Percentiles rank a stretch among this genome's conserved stretches.
Evolutionary conservation across 1,284 basidiomycete species (phyloP).

Genomic region (Thelephora terrestris): DNA sequence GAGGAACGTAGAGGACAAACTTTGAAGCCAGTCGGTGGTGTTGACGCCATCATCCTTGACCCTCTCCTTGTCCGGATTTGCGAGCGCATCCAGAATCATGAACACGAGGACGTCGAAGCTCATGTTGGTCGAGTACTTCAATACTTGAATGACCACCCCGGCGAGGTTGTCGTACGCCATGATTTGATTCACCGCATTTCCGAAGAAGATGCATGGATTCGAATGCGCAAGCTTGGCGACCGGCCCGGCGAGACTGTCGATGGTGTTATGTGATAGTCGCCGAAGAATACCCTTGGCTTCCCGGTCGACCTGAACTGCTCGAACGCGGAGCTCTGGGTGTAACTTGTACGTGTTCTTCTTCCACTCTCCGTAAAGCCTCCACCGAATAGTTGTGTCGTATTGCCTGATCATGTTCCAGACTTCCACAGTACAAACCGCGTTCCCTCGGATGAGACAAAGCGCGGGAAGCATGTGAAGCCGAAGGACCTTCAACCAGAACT

Average conservation of each 20-base stretch:
- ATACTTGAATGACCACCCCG: constrained; percentile 82
- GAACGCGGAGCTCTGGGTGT: constrained; percentile 66
- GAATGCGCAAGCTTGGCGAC: constrained; percentile 94
- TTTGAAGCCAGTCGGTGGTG: constrained; percentile 88
- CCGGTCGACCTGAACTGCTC: constrained; percentile 60
- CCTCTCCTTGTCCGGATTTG: constrained; percentile 76
- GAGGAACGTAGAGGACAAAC: constrained; percentile 36
- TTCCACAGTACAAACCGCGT: constrained; percentile 80
- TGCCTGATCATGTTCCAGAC: constrained; percentile 79
- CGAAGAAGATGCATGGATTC: constrained; percentile 89
- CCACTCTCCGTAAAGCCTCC: constrained; percentile 95
- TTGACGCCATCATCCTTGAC: constrained; percentile 92
- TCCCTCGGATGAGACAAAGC: constrained; percentile 75
- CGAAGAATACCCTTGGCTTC: constrained; percentile 77
- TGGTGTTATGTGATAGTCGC: constrained; percentile 73
- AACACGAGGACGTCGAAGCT: constrained; percentile 92
- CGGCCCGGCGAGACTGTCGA: constrained; percentile 73
- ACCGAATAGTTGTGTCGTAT: constrained; percentile 74
- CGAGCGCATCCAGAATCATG: constrained; percentile 80
- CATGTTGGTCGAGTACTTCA: constrained; percentile 84
- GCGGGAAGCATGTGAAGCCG: constrained; percentile 82
- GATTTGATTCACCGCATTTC: constrained; percentile 85
- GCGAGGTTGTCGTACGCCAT: constrained; percentile 97
- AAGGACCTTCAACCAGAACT: constrained; percentile 77
- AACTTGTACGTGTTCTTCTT: constrained; percentile 61